Percentiles rank a stretch among this genome's conserved stretches.
phyloP scores from a whole-genome alignment of 805 yeast genomes.

The Metschnikowia dekortorum region DNA sequence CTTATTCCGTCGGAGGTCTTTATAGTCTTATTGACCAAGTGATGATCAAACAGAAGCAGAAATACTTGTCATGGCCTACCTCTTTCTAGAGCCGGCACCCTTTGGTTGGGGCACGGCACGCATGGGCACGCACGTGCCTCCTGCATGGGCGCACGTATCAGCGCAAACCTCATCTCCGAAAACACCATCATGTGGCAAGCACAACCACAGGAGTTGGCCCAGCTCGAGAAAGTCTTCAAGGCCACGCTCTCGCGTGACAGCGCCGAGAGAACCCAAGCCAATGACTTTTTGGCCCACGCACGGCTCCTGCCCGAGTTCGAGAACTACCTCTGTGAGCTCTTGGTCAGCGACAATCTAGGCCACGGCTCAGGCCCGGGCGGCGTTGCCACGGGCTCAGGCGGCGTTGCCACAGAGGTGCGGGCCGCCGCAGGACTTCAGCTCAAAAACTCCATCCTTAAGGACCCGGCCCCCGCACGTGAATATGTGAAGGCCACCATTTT shows the following conservation, averaged over 20 bases:
- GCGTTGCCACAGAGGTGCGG: slow-evolving; percentile 53
- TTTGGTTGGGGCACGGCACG: no score
- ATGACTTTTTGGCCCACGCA: slow-evolving; percentile 68
- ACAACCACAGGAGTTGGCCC: slow-evolving; percentile 54
- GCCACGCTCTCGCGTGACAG: slow-evolving; percentile 67
- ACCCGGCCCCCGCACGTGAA: slow-evolving; percentile 26
- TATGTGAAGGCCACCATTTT: slow-evolving; percentile 42
- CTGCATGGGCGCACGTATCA: slow-evolving; percentile 2
- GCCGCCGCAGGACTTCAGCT: slow-evolving; percentile 87
- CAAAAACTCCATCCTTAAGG: slow-evolving; percentile 64
- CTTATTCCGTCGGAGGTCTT: no score
- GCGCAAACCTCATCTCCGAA: neutral
- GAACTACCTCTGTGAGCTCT: slow-evolving; percentile 69
- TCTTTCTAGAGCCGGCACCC: no score
- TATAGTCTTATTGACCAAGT: no score
- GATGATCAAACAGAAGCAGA: no score
- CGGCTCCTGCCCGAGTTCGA: slow-evolving; percentile 70
- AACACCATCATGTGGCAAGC: slow-evolving; percentile 54
- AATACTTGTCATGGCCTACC: no score
- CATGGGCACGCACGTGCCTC: neutral
- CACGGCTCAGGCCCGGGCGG: neutral
- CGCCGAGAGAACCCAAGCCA: slow-evolving; percentile 58
- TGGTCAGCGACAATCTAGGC: slow-evolving; percentile 46
- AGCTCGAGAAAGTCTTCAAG: slow-evolving; percentile 59
- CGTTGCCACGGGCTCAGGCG: slow-evolving; percentile 31